phyloP scores from a whole-genome alignment of 2,329 filamentous ascomycete genomes.

The Colletotrichum sp. region DNA sequence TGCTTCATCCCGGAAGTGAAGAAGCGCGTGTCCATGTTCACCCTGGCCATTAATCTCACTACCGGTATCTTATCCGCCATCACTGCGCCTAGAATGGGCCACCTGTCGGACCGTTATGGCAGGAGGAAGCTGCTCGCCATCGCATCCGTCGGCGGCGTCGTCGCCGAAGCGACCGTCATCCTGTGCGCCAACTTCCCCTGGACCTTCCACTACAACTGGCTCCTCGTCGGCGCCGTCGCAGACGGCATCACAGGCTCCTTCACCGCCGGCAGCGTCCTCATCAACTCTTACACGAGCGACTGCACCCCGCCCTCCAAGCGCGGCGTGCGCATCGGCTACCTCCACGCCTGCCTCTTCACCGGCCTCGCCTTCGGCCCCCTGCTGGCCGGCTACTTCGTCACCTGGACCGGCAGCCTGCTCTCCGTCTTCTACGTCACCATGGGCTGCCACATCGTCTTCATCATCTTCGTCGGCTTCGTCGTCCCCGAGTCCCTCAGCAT shows the following conservation, averaged over 20 bases:
- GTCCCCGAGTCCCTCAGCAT: constrained; percentile 86
- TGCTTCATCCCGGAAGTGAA: constrained; percentile 84
- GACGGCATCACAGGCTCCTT: constrained; percentile 92
- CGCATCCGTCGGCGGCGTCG: constrained; percentile 75
- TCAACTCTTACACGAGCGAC: constrained; percentile 88
- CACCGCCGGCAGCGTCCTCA: constrained; percentile 77
- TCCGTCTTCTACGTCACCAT: constrained; percentile 86
- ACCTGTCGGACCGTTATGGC: constrained; percentile 86
- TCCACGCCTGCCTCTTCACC: constrained; percentile 86
- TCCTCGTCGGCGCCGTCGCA: constrained; percentile 77
- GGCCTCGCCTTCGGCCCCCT: constrained; percentile 90
- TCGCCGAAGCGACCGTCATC: constrained; percentile 79
- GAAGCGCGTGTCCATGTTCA: constrained; percentile 77
- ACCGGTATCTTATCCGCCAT: constrained; percentile 81
- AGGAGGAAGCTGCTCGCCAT: constrained; percentile 76
- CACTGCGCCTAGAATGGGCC: constrained; percentile 81
- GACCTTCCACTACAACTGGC: constrained; percentile 74
- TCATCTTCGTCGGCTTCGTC: constrained; percentile 71
- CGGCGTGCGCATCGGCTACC: constrained; percentile 84
- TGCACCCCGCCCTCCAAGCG: constrained; percentile 82
- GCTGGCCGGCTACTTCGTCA: constrained; percentile 79
- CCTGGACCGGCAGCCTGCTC: constrained; percentile 75
- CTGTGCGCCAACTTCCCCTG: constrained; percentile 79
- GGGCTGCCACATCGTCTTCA: constrained; percentile 74
- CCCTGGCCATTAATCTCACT: constrained; percentile 75